Evolutionary conservation across 2,329 filamentous ascomycete genomes (phyloP), one percentile per base, ranked within the genome.

Genomic region (Xylariaceae sp.): DNA sequence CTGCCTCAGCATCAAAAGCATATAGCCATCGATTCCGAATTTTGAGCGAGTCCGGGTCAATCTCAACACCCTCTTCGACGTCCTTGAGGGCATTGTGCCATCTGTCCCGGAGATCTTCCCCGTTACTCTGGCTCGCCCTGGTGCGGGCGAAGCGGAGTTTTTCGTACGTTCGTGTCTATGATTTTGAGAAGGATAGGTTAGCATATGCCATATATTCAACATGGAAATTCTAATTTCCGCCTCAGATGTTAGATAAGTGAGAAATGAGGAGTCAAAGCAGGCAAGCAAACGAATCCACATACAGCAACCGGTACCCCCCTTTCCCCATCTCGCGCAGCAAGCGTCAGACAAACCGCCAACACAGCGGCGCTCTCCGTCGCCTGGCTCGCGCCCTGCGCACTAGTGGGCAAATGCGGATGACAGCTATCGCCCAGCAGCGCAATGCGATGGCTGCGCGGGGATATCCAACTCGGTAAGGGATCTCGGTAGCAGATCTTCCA

Each of bases 401-500:
- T 73, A 0, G 74, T 78, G 0, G 75, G 76, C 6, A 80, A 56
- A 55, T 78, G 76, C 0, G 75, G 69, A 53, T 79, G 76, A 40
- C 75, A 77, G 37, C 72, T 72, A 52, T 79, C 76, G 1, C 76
- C 76, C 1, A 78, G 62, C 22, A 78, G 61, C 1, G 68, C 73
- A 42, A 77, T 75, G 34, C 68, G 66, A 29, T 73, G 71, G 44
- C 71, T 70, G n/a, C 63, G 61, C 19, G 42, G 48, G 0, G 70
- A 74, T 1, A 77, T 67, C 76, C 76, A 79, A 0, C 67, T 72
- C 0, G 74, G 70, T 8, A 75, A 63, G 0, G 75, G 75, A 53
- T 77, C 73, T 33, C 75, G 67, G 48, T 75, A 77, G 36, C 74
- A 74, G 20, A 79, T 71, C 52, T 76, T 77, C 74, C 74, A 79